phyloP scores from a whole-genome alignment of 2,329 filamentous ascomycete genomes.

The Nothophaeocryptopus gaeumannii region DNA sequence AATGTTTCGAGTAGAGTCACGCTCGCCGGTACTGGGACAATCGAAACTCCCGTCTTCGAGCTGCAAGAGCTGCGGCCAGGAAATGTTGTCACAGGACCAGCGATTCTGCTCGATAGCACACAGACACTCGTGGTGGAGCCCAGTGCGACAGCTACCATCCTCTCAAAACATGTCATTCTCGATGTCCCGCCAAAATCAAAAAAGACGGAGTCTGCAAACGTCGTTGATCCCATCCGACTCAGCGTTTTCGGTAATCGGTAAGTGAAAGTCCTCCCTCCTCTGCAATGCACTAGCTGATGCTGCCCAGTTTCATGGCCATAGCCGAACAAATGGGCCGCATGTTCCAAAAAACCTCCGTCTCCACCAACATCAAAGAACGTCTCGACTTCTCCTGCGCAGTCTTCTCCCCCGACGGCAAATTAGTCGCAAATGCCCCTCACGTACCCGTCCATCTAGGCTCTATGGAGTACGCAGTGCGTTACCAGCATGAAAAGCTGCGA shows the following conservation, averaged over 20 bases:
- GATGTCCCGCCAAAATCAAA: conserved; percentile 28
- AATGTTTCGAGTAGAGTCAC: conserved; percentile 32
- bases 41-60: conserved; percentile 26
- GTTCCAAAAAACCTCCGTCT: conserved; percentile 55
- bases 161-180: conserved; percentile 41
- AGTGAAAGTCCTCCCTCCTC: too few species aligned
- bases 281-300: too few species aligned
- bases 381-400: conserved; percentile 46
- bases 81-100: conserved; percentile 29
- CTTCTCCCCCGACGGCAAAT: conserved; percentile 42
- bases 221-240: conserved; percentile 52
- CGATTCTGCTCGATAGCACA: conserved; percentile 41
- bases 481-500: conserved; percentile 38
- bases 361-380: conserved; percentile 48
- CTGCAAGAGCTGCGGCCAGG: conserved; percentile 25
- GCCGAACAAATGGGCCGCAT: conserved; percentile 60
- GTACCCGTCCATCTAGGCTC: conserved; percentile 44
- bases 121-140: conserved; percentile 47
- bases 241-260: conserved; percentile 51
- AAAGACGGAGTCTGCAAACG: conserved; percentile 20
- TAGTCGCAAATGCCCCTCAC: conserved; percentile 44
- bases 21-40: conserved; percentile 26
- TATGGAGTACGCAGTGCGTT: conserved; percentile 44
- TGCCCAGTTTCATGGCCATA: conserved; percentile 58
- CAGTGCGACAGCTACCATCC: conserved; percentile 37